A percentile compares a stretch with the other conserved stretches of the same genome.
These are phyloP conservation scores for Phaffia australis DNA, from an alignment of 768 basidiomycete genomes.

Conservation along the genomic window DNA sequence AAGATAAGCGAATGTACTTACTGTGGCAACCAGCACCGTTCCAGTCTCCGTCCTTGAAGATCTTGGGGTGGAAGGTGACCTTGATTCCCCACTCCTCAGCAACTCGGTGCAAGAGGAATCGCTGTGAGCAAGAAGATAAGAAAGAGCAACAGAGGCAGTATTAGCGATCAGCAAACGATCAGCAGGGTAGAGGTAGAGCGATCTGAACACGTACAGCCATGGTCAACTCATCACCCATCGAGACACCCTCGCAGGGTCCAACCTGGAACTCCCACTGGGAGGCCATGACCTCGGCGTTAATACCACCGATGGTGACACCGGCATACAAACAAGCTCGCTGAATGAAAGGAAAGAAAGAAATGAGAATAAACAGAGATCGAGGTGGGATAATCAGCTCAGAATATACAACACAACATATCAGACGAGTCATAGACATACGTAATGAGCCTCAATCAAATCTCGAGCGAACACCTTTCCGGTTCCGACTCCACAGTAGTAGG, in stretches of 20 bases:
- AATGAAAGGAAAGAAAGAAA: neutral
- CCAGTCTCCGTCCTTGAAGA: slow-evolving; percentile 83
- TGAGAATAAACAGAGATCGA: slow-evolving; percentile 6
- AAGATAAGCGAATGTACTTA: no score
- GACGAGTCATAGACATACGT: slow-evolving; percentile 40
- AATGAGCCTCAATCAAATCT: slow-evolving; percentile 98
- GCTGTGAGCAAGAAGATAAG: slow-evolving; percentile 78
- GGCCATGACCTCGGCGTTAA: slow-evolving; percentile 99
- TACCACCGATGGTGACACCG: slow-evolving; percentile 95
- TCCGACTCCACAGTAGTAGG: slow-evolving; percentile 98
- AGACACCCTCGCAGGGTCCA: slow-evolving; percentile 92
- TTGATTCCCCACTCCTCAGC: slow-evolving; percentile 96
- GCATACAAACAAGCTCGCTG: slow-evolving; percentile 62
- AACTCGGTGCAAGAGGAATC: slow-evolving; percentile 87
- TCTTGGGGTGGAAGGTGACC: slow-evolving; percentile 92
- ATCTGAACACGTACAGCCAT: neutral
- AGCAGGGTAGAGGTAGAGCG: neutral
- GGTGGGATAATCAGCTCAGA: no score
- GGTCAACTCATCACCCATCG: slow-evolving; percentile 90
- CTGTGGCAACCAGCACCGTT: slow-evolving; percentile 83
- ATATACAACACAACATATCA: no score
- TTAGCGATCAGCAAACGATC: neutral
- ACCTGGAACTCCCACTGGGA: slow-evolving; percentile 99
- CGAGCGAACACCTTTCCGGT: slow-evolving; percentile 97
- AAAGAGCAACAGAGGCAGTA: no score